Evolutionary conservation across 345 rosid genomes (phyloP).

Genomic region (Eucalyptus paniculata): DNA sequence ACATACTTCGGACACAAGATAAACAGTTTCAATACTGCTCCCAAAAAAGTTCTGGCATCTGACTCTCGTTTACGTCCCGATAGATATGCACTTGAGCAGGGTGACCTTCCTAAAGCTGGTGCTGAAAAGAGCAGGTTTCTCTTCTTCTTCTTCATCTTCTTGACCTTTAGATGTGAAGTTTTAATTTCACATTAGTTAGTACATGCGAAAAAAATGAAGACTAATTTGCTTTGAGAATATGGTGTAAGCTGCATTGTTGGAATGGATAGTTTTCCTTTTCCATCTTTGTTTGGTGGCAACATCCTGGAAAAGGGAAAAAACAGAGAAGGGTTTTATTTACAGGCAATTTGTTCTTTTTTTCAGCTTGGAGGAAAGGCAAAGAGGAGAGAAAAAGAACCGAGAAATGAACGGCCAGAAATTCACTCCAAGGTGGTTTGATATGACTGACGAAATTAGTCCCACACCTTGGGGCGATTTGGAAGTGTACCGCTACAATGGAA

Average conservation of each 20-base stretch:
- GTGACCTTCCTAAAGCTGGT: conserved; percentile 15
- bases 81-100: conserved; percentile 17
- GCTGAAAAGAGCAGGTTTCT: conserved; percentile 17
- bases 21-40: conserved; percentile 22
- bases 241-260: background rate
- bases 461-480: conserved; percentile 75
- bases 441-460: conserved; percentile 38
- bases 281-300: background rate
- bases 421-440: conserved; percentile 59
- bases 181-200: background rate
- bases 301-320: background rate
- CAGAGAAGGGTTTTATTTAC: background rate
- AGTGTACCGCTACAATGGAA: conserved; percentile 56
- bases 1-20: conserved; percentile 20
- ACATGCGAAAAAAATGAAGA: background rate
- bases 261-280: background rate
- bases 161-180: background rate
- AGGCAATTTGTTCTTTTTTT: background rate
- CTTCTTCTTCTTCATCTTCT: background rate
- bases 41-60: conserved; percentile 12
- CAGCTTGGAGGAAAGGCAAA: conserved; percentile 74
- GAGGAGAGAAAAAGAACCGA: conserved; percentile 51
- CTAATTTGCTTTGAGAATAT: background rate
- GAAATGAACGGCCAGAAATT: conserved; percentile 46
- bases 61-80: conserved; percentile 21